Base-by-base conservation (phyloP, 2,329 filamentous ascomycete genomes). In the Aspergillus fructus region DNA sequence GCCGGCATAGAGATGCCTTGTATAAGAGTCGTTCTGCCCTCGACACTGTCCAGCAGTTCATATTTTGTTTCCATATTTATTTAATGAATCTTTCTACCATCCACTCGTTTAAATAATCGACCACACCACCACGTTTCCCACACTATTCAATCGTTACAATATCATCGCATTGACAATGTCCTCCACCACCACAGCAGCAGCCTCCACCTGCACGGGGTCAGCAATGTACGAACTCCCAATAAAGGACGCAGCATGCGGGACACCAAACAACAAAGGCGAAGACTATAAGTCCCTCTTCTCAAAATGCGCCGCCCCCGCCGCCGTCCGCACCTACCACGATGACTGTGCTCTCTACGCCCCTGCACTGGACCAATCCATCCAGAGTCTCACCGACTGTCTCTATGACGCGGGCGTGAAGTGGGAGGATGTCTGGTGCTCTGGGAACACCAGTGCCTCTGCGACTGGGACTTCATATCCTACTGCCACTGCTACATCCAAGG, bases 391-490 rank as follows among this genome's bases (percentile, higher is more conserved):
- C 2, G 49, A 64, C 8, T 70, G 68, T 42, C 59, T 70, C 4
- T 70, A 66, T 34, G 52, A 65, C 3, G 61, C 59, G 1, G 62
- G 62, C 1, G 61, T 70, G 2, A 49, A 53, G 1, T 69, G 64
- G 61, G 53, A 62, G 13, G 64, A 69, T 53, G 67, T 68, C 3
- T 70, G 66, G 64, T 70, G 66, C 21, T 46, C 55, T 24, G 62
- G 64, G 1, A 23, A 43, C n/a, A 59, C 53, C 23, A 51, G 9
- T 43, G 21, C 39, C 5, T 41, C 49, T 11, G 49, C 49, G 4
- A 30, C 49, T 5, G 39, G 49, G 23, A 51, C 15, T 4, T 24
- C n/a, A 7, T 27, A 23, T 46, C 23, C 43, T 13, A 46, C 43
- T 12, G 27, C 19, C 6, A 34, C 46, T 13, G 30, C 46, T 1